Evolutionary conservation across 2,329 filamentous ascomycete genomes (phyloP).

Genomic region (Lecanicillium sp.): DNA sequence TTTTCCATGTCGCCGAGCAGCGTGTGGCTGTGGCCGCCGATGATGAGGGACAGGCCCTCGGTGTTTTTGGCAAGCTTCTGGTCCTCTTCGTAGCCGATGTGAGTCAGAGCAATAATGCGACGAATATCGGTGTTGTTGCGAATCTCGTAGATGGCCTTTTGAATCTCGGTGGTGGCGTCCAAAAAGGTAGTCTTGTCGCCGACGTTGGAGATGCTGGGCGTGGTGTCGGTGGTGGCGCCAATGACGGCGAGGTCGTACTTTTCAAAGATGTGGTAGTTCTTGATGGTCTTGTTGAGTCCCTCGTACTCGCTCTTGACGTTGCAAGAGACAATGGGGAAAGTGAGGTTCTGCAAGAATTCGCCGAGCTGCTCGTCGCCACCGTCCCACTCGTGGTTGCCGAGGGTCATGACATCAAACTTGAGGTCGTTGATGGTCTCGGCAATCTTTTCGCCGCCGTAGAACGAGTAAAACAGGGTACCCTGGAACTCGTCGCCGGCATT

Average conservation of each 20-base stretch:
- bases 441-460: constrained; percentile 61
- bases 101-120: constrained; percentile 58
- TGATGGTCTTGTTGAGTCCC: constrained; percentile 53
- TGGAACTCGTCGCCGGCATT: constrained; percentile 65
- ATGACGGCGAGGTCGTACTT: constrained; percentile 55
- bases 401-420: constrained; percentile 60
- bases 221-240: constrained; percentile 55
- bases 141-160: constrained; percentile 55
- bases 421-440: constrained; percentile 57
- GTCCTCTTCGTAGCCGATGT: constrained; percentile 60
- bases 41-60: constrained; percentile 58
- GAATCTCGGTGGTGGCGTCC: constrained; percentile 49
- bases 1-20: constrained; percentile 52
- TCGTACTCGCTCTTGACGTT: constrained; percentile 55
- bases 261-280: constrained; percentile 58
- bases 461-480: constrained; percentile 60
- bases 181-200: constrained; percentile 50
- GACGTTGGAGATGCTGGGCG: constrained; percentile 49
- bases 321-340: constrained; percentile 56
- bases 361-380: constrained; percentile 55
- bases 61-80: constrained; percentile 52
- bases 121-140: constrained; percentile 53
- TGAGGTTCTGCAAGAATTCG: constrained; percentile 54
- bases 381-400: constrained; percentile 63
- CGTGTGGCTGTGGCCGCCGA: constrained; percentile 55